phyloP scores from a whole-genome alignment of 345 rosid species.

The Ailanthus altissimus region DNA sequence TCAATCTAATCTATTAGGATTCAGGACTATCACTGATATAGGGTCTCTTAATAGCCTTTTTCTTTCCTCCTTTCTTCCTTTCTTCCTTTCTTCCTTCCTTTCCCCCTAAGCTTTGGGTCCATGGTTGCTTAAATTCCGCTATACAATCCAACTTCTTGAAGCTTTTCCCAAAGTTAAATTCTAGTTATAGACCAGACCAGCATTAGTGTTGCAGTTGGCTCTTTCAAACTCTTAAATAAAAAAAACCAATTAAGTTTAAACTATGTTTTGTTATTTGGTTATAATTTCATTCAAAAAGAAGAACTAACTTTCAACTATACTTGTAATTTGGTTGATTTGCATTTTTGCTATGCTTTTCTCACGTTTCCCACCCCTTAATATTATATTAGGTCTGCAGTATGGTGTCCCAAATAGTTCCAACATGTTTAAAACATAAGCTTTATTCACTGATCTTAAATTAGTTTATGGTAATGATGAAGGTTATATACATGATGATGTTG shows the following conservation, averaged over 20 bases:
- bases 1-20: background rate
- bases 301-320: background rate
- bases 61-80: background rate
- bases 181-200: background rate
- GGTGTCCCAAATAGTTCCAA: constrained; percentile 28
- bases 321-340: background rate
- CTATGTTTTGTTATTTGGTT: too few species aligned
- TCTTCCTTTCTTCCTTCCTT: background rate
- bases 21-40: background rate
- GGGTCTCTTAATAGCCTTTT: background rate
- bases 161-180: background rate
- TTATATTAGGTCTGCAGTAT: constrained; percentile 13
- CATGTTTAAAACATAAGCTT: constrained; percentile 7
- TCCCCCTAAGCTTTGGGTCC: background rate
- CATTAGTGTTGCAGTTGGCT: background rate
- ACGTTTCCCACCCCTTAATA: background rate
- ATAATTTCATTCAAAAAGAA: too few species aligned
- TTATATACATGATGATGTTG: constrained; percentile 15
- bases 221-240: background rate
- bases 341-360: background rate
- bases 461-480: constrained; percentile 19
- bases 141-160: background rate
- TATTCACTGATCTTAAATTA: constrained; percentile 15
- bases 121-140: background rate
- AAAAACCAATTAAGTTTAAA: too few species aligned